Evolutionary conservation across 768 basidiomycete species (phyloP).

Genomic region (Suillus americanus): DNA sequence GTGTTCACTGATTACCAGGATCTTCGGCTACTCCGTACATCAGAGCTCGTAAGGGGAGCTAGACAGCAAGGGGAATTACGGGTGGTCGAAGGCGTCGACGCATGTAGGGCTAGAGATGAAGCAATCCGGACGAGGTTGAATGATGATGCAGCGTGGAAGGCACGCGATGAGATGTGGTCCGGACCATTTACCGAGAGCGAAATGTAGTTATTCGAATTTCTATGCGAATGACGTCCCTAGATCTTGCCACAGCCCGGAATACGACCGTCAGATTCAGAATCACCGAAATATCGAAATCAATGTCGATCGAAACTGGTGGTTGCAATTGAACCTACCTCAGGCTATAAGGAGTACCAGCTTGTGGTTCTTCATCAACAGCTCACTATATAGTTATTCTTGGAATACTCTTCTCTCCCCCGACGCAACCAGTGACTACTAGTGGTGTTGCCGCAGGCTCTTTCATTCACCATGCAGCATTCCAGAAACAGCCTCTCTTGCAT

Average conservation of each 20-base stretch:
- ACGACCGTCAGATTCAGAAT: background rate
- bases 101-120: slow-evolving; percentile 31
- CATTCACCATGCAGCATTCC: background rate
- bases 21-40: slow-evolving; percentile 36
- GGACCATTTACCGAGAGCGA: slow-evolving; percentile 12
- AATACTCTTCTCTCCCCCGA: background rate
- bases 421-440: background rate
- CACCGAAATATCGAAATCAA: background rate
- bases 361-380: background rate
- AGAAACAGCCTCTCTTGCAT: background rate
- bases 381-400: background rate
- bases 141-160: slow-evolving; percentile 1
- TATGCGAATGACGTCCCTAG: background rate
- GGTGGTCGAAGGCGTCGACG: slow-evolving; percentile 32
- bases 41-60: slow-evolving; percentile 35
- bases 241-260: background rate
- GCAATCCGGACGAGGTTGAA: slow-evolving; percentile 7
- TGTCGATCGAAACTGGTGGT: background rate
- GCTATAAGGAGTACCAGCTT: background rate
- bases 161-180: background rate
- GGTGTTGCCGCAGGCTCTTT: background rate
- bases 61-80: slow-evolving; percentile 35
- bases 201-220: slow-evolving; percentile 1
- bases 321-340: background rate
- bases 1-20: slow-evolving; percentile 36